Percentiles rank a stretch among this genome's conserved stretches.
phyloP scores from a whole-genome alignment of 2,329 filamentous ascomycete genomes.

The Fusarium continuum region DNA sequence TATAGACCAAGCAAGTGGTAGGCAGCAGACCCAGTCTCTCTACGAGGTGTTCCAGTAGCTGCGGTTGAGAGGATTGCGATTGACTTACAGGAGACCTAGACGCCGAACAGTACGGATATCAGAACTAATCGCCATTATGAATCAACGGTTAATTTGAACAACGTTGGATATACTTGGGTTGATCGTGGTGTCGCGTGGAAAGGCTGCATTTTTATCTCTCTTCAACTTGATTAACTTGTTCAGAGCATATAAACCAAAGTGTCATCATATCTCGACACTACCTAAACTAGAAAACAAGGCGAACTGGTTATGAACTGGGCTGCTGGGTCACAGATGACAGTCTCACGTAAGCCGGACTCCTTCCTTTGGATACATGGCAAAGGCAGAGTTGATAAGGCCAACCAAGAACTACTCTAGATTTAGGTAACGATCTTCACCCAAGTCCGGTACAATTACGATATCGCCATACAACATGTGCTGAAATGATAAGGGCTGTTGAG shows the following conservation, averaged over 20 bases:
- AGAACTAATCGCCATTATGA: constrained; percentile 12
- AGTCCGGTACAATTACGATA: too few species aligned
- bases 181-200: neutral
- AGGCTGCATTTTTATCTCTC: neutral
- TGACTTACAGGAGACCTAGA: constrained; percentile 42
- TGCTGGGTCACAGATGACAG: neutral
- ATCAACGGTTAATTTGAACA: neutral
- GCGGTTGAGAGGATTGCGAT: neutral
- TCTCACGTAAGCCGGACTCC: constrained; percentile 10
- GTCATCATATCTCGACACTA: constrained; percentile 3
- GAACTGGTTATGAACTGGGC: neutral
- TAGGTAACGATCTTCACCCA: too few species aligned
- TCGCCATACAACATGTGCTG: neutral
- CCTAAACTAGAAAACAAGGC: neutral
- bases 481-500: constrained; percentile 12
- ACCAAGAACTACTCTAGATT: too few species aligned
- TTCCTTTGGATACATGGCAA: too few species aligned
- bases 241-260: neutral
- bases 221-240: neutral
- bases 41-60: constrained; percentile 35
- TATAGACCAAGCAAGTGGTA: constrained; percentile 59
- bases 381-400: too few species aligned
- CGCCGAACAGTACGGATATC: constrained; percentile 35
- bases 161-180: neutral
- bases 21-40: constrained; percentile 57